phyloP scores from a whole-genome alignment of 1,139 yeast genomes.

The Candida sanyaensis region DNA sequence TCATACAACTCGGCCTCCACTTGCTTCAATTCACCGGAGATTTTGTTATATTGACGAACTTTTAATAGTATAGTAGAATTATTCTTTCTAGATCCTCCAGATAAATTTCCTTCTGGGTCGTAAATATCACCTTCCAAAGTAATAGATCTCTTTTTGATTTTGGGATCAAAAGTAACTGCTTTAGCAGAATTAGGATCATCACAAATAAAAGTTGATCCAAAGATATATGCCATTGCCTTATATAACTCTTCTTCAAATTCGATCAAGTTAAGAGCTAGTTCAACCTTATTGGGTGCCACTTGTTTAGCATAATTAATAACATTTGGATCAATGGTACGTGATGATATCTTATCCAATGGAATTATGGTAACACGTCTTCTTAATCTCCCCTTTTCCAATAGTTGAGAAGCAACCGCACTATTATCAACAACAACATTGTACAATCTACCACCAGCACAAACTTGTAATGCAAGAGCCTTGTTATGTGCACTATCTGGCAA shows the following conservation, averaged over 20 bases:
- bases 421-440: conserved; percentile 91
- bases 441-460: conserved; percentile 90
- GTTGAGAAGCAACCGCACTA: conserved; percentile 78
- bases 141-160: conserved; percentile 79
- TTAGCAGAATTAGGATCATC: conserved; percentile 87
- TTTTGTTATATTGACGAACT: conserved; percentile 68
- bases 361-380: conserved; percentile 86
- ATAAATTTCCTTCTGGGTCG: conserved; percentile 93
- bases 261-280: conserved; percentile 78
- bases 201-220: conserved; percentile 87
- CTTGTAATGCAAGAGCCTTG: conserved; percentile 83
- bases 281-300: conserved; percentile 80
- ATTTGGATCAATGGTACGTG: conserved; percentile 49
- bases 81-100: conserved; percentile 86
- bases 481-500: conserved; percentile 58
- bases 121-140: conserved; percentile 93
- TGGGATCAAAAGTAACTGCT: conserved; percentile 80
- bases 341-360: conserved; percentile 82
- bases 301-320: conserved; percentile 61
- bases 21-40: conserved; percentile 39
- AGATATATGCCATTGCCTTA: conserved; percentile 89
- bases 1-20: conserved; percentile 43
- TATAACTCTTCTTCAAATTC: conserved; percentile 70
- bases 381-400: conserved; percentile 77
- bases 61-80: conserved; percentile 61